Evolutionary conservation across 805 yeast species (phyloP).

Genomic region (Saturnispora mendoncae): DNA sequence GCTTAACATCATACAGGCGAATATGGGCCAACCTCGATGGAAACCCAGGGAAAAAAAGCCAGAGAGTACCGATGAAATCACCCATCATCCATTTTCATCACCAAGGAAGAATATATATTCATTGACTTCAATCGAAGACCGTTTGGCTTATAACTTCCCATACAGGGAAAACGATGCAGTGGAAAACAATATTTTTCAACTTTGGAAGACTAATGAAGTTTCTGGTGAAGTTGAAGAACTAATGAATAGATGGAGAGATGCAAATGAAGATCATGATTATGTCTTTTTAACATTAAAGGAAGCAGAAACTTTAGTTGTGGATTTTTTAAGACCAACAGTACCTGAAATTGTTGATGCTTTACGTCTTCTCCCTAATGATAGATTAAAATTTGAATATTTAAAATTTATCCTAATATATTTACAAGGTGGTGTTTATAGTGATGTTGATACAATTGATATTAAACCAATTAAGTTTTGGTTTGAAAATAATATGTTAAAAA

Average conservation of each 20-base stretch:
- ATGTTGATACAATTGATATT: slow-evolving; percentile 48
- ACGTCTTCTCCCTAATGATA: slow-evolving; percentile 41
- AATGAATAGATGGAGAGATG: slow-evolving; percentile 27
- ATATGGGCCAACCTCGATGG: neutral
- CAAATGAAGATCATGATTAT: slow-evolving; percentile 25
- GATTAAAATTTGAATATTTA: slow-evolving; percentile 45
- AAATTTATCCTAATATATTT: slow-evolving; percentile 43
- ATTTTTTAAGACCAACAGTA: slow-evolving; percentile 27
- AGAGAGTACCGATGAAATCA: neutral
- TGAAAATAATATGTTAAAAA: slow-evolving; percentile 12
- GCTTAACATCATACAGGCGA: slow-evolving; percentile 10
- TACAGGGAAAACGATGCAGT: slow-evolving; percentile 20
- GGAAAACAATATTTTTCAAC: slow-evolving; percentile 26
- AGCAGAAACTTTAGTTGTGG: slow-evolving; percentile 25
- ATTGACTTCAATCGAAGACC: slow-evolving; percentile 24
- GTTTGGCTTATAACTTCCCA: slow-evolving; percentile 25
- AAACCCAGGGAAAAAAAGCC: neutral
- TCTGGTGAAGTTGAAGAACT: slow-evolving; percentile 23
- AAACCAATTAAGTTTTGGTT: slow-evolving; percentile 35
- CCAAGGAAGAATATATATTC: slow-evolving; percentile 23
- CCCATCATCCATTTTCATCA: slow-evolving; percentile 3
- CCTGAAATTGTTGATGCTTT: slow-evolving; percentile 48
- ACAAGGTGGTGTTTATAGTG: slow-evolving; percentile 53
- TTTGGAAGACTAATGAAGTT: slow-evolving; percentile 23
- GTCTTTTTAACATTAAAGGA: slow-evolving; percentile 22